phyloP scores from a whole-genome alignment of 208 protist species.

The Trypanosoma conorhini region DNA sequence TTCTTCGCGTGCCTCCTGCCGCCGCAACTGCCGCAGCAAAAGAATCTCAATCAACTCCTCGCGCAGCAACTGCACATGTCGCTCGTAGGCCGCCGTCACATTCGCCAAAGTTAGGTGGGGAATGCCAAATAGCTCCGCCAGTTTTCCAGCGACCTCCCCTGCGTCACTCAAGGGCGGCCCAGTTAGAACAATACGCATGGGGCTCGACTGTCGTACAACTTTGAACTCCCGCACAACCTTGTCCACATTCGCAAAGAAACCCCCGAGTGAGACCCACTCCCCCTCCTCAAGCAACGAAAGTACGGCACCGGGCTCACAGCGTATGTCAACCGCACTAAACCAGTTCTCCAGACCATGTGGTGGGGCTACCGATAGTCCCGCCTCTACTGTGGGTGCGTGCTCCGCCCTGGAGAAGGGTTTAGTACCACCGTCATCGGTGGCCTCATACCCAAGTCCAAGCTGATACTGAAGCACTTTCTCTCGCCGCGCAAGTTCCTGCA shows the following conservation, averaged over 20 bases:
- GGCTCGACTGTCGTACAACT: constrained; percentile 45
- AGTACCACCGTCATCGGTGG: neutral
- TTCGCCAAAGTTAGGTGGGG: constrained; percentile 49
- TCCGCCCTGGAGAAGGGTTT: neutral
- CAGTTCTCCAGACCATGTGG: constrained; percentile 31
- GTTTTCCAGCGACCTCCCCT: constrained; percentile 37
- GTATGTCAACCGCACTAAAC: constrained; percentile 59
- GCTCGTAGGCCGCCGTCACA: constrained; percentile 53
- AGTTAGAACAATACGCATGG: constrained; percentile 70
- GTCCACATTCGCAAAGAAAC: constrained; percentile 70
- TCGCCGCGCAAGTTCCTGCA: neutral
- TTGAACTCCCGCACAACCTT: constrained; percentile 79
- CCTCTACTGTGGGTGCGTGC: neutral
- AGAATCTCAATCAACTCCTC: constrained; percentile 53
- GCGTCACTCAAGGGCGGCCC: constrained; percentile 86
- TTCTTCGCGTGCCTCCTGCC: constrained; percentile 38
- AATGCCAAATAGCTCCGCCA: constrained; percentile 66
- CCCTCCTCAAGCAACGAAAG: constrained; percentile 66
- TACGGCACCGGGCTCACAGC: constrained; percentile 59
- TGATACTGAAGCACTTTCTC: neutral
- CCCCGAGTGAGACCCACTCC: constrained; percentile 76
- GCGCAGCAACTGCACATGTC: constrained; percentile 45
- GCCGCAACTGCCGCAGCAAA: constrained; percentile 50
- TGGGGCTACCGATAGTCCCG: neutral
- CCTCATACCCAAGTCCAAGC: neutral